Evolutionary conservation across 768 basidiomycete genomes (phyloP).

Genomic region (Chalciporus pseudorubinellus): DNA sequence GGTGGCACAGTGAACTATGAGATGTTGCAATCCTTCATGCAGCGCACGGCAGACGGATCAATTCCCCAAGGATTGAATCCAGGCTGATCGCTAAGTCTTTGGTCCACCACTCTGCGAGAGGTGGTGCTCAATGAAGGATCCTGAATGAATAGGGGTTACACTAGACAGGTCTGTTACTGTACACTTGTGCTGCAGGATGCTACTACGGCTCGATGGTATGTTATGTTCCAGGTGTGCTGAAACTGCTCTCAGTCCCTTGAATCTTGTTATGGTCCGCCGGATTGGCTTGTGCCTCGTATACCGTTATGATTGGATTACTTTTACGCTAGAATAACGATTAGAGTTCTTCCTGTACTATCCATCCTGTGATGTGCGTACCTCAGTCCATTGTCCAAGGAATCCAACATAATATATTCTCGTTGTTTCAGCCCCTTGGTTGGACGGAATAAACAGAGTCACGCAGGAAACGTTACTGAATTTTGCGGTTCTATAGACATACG

Average conservation of each 20-base stretch:
- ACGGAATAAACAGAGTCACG: constrained; percentile 80
- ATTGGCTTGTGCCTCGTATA: constrained; percentile 88
- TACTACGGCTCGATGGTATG: neutral
- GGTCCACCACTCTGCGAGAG: neutral
- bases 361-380: constrained; percentile 43
- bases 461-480: constrained; percentile 84
- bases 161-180: constrained; percentile 12
- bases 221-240: constrained; percentile 44
- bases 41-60: constrained; percentile 36
- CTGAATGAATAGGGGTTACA: no score
- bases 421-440: constrained; percentile 74
- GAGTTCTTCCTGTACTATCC: neutral
- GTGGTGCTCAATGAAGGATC: neutral
- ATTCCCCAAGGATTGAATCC: constrained; percentile 19
- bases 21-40: constrained; percentile 49
- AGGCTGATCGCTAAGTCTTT: constrained; percentile 9
- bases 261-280: constrained; percentile 87
- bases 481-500: constrained; percentile 52
- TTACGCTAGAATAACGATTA: constrained; percentile 54
- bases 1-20: constrained; percentile 35
- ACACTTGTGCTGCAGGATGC: neutral
- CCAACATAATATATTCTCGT: constrained; percentile 82
- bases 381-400: constrained; percentile 77
- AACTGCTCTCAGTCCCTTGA: constrained; percentile 67
- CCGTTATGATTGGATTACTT: constrained; percentile 72